phyloP scores from a whole-genome alignment of 495 filamentous ascomycete species.

The Halenospora varia region DNA sequence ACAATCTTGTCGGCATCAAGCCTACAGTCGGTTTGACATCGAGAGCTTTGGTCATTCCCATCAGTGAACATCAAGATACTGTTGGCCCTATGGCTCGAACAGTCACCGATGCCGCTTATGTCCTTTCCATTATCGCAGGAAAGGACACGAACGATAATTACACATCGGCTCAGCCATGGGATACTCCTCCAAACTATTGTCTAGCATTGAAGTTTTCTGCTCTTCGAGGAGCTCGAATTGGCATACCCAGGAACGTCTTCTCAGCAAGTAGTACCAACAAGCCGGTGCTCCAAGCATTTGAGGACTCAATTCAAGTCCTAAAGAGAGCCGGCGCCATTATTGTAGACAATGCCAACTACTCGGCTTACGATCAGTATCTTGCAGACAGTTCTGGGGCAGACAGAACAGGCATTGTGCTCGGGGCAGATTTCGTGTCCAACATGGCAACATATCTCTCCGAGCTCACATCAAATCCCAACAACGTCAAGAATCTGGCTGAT shows the following conservation, averaged over 20 bases:
- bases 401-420: conserved; percentile 30
- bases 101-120: conserved; percentile 59
- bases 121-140: conserved; percentile 60
- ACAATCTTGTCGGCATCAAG: conserved; percentile 53
- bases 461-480: conserved; percentile 42
- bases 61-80: conserved; percentile 60
- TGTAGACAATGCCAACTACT: conserved; percentile 32
- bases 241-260: conserved; percentile 40
- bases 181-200: conserved; percentile 39
- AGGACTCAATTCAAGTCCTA: conserved; percentile 29
- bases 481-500: conserved; percentile 32
- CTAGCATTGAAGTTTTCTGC: conserved; percentile 29
- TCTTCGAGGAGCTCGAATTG: conserved; percentile 36
- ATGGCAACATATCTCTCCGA: conserved; percentile 42
- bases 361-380: conserved; percentile 14
- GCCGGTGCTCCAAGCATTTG: conserved; percentile 31
- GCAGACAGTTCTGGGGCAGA: conserved; percentile 9
- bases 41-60: conserved; percentile 56
- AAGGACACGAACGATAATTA: conserved; percentile 44
- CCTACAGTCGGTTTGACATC: conserved; percentile 68
- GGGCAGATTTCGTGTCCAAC: conserved; percentile 42
- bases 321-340: conserved; percentile 36
- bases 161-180: conserved; percentile 37
- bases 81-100: conserved; percentile 52
- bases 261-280: conserved; percentile 8